Conservation (phyloP, 148 eudicot species). For the Pharnaceum exiguum region DNA sequence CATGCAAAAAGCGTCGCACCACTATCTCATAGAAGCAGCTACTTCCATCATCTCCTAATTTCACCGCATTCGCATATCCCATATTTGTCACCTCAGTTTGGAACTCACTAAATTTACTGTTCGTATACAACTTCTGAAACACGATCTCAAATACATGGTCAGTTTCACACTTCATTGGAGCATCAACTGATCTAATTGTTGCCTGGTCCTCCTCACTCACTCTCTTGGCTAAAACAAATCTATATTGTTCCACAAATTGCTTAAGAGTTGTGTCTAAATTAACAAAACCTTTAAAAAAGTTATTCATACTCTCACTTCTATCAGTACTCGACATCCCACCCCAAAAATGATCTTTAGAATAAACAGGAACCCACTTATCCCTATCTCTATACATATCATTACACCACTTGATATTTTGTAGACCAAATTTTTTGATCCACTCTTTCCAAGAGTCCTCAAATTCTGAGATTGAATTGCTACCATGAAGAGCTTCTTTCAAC, state of each 20-base stretch:
- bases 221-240: background rate
- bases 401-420: background rate
- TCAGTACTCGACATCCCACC: conserved; percentile 11
- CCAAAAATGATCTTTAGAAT: conserved; percentile 2
- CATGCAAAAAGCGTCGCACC: too few relatives aligned
- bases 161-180: background rate
- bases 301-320: conserved; percentile 5
- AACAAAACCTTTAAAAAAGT: background rate
- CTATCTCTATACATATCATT: background rate
- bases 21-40: background rate
- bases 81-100: background rate
- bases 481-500: background rate
- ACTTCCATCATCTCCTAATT: background rate
- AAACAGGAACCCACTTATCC: background rate
- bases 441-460: background rate
- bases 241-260: background rate
- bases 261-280: background rate
- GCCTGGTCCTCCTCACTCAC: background rate
- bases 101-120: too few relatives aligned
- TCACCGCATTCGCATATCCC: background rate
- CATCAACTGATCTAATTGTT: background rate
- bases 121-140: conserved; percentile 1
- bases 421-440: background rate
- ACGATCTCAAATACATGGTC: conserved; percentile 6
- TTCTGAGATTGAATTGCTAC: background rate